Percentiles rank a stretch among this genome's conserved stretches.
Evolutionary conservation across 352 stramenopile species (phyloP).

Genomic region (Aphanomyces stellatus): DNA sequence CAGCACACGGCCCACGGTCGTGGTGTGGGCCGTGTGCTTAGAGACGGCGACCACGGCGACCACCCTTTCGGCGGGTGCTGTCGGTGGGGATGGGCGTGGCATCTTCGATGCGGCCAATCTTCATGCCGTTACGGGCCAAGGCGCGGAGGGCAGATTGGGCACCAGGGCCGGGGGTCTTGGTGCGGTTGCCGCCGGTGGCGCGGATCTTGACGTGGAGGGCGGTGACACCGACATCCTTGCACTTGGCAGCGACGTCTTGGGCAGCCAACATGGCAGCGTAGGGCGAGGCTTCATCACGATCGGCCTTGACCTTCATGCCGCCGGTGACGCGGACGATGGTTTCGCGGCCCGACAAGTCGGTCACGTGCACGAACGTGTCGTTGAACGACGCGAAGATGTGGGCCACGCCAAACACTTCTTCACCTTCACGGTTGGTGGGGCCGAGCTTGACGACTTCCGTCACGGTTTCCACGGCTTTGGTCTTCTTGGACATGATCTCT

Average conservation of each 20-base stretch:
- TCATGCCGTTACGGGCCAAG: constrained; percentile 98
- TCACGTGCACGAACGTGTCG: constrained; percentile 99
- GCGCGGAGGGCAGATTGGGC: constrained; percentile 97
- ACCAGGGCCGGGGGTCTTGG: constrained; percentile 96
- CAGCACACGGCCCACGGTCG: not conserved
- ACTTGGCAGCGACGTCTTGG: constrained; percentile 96
- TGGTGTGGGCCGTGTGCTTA: constrained; percentile 41
- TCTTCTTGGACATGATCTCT: constrained; percentile 22
- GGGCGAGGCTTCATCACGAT: constrained; percentile 98
- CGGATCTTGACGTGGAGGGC: constrained; percentile 99
- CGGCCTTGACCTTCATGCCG: constrained; percentile 99
- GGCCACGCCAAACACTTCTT: constrained; percentile 98
- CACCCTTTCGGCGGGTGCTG: constrained; percentile 96
- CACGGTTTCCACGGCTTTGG: constrained; percentile 47
- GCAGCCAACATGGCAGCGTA: constrained; percentile 99
- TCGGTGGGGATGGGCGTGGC: constrained; percentile 99
- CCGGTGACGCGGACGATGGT: constrained; percentile 99
- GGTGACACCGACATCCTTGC: constrained; percentile 98
- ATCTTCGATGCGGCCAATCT: constrained; percentile 99
- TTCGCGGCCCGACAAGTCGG: constrained; percentile 98
- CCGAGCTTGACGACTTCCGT: constrained; percentile 90
- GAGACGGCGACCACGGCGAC: constrained; percentile 98
- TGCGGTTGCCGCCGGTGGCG: constrained; percentile 98
- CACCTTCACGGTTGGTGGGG: constrained; percentile 92
- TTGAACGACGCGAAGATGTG: constrained; percentile 99